Conservation (phyloP, 2,329 filamentous ascomycete species). For the Alternaria solani region DNA sequence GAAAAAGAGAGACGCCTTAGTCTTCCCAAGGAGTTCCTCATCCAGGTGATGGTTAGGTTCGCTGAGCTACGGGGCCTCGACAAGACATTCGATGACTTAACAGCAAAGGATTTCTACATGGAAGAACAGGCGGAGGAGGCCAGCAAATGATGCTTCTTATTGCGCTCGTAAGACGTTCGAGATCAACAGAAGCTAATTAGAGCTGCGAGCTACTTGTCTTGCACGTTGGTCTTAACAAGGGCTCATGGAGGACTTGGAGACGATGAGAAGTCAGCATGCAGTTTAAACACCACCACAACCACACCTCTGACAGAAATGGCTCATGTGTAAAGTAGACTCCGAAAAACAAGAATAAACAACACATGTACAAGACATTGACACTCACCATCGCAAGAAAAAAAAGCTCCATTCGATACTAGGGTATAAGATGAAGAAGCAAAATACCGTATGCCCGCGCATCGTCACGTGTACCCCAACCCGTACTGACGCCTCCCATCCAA, state of each 20-base stretch:
- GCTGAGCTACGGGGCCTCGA: neutral
- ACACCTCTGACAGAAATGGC: neutral
- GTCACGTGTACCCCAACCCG: neutral
- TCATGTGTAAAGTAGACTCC: neutral
- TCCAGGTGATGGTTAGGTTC: neutral
- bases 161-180: neutral
- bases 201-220: neutral
- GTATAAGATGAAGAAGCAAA: constrained; percentile 22
- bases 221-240: neutral
- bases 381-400: constrained; percentile 2
- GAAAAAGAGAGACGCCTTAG: neutral
- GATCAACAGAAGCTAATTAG: neutral
- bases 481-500: constrained; percentile 2
- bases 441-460: constrained; percentile 2
- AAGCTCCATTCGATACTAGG: constrained; percentile 21
- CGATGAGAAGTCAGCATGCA: neutral
- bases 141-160: neutral
- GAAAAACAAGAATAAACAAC: neutral
- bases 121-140: neutral
- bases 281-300: neutral
- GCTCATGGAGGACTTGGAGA: neutral
- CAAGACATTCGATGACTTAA: no score
- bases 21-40: neutral
- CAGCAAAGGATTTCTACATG: neutral
- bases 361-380: neutral